Evolutionary conservation across 495 filamentous ascomycete species (phyloP).

Genomic region (Hypoxylon cercidicola): DNA sequence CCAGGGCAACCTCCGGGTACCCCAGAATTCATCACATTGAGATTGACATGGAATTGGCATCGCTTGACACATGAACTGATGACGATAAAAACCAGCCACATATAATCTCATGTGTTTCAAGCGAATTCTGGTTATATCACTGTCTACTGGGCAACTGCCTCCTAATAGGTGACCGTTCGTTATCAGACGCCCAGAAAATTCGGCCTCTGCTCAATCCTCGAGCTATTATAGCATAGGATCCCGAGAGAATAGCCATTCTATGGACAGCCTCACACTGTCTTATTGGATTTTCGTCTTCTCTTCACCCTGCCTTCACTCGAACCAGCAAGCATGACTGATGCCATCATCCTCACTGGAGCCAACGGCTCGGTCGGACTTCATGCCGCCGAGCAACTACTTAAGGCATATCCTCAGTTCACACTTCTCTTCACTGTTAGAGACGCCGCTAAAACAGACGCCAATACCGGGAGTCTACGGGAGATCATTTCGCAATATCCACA

Average conservation of each 20-base stretch:
- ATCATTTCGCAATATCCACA: neutral
- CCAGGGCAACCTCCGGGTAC: no score
- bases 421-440: constrained; percentile 5
- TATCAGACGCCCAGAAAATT: no score
- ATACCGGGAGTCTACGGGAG: neutral
- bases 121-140: no score
- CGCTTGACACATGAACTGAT: no score
- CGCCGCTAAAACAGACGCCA: neutral
- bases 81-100: no score
- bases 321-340: constrained; percentile 1
- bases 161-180: no score
- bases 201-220: no score
- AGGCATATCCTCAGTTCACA: constrained; percentile 5
- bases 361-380: constrained; percentile 14
- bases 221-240: no score
- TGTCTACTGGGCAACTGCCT: no score
- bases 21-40: no score
- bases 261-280: neutral
- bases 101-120: no score
- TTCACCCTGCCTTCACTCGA: neutral
- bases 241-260: neutral
- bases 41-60: no score
- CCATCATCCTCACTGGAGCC: constrained; percentile 9
- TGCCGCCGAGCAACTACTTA: constrained; percentile 6
- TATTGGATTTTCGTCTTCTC: neutral